phyloP scores from a whole-genome alignment of 2,329 filamentous ascomycete species.

The Colletotrichum abscissum region DNA sequence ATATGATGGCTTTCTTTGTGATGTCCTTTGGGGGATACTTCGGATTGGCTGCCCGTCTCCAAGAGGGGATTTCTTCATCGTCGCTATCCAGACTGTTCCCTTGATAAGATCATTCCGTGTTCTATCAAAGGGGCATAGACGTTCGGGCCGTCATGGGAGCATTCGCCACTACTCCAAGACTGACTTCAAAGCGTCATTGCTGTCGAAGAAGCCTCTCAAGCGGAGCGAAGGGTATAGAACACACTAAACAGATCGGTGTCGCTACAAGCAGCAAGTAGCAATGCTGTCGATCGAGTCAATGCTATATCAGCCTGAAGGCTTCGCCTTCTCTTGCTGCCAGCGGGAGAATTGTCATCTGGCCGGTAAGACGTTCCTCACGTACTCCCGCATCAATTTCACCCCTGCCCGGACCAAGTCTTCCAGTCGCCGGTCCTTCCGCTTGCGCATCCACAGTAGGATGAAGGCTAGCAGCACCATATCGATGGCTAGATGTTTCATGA shows the following conservation, averaged over 20 bases:
- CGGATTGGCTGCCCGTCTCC: not conserved
- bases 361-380: constrained; percentile 68
- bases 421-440: constrained; percentile 75
- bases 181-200: not conserved
- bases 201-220: not conserved
- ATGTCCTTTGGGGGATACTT: not conserved
- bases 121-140: not conserved
- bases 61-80: not conserved
- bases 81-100: not conserved
- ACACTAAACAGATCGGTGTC: too few relatives aligned
- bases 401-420: constrained; percentile 79
- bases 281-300: not conserved
- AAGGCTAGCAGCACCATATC: constrained; percentile 76
- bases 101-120: not conserved
- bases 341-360: constrained; percentile 56
- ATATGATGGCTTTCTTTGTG: not conserved
- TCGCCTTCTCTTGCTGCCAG: not conserved
- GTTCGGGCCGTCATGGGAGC: not conserved
- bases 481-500: constrained; percentile 78
- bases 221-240: not conserved
- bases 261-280: not conserved
- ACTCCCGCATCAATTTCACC: constrained; percentile 67
- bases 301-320: not conserved
- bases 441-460: constrained; percentile 78
- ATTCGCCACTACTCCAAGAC: not conserved